Evolutionary conservation across 345 rosid genomes (phyloP).

Genomic region (Trapa incisa): DNA sequence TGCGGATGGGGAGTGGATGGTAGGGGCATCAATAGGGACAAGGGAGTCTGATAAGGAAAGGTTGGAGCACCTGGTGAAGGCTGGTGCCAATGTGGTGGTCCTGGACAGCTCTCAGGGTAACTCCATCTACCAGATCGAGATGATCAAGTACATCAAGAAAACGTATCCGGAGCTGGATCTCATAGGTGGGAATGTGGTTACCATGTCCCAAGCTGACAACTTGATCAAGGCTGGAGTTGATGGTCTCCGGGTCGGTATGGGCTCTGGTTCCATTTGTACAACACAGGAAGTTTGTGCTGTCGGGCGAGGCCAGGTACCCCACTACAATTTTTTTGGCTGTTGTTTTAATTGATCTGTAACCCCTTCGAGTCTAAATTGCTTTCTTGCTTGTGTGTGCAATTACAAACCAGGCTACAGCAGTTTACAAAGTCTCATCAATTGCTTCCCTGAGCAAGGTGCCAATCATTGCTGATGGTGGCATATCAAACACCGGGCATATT

Average conservation of each 20-base stretch:
- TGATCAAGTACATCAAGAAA: constrained; percentile 61
- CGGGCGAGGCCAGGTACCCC: constrained; percentile 83
- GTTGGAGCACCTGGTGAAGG: constrained; percentile 60
- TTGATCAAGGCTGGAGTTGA: constrained; percentile 74
- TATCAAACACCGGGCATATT: constrained; percentile 89
- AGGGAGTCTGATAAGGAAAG: constrained; percentile 75
- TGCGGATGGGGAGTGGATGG: constrained; percentile 79
- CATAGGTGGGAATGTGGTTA: constrained; percentile 87
- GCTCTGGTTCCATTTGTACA: constrained; percentile 92
- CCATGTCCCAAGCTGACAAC: constrained; percentile 72
- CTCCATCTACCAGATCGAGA: constrained; percentile 73
- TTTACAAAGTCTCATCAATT: constrained; percentile 73
- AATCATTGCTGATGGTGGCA: constrained; percentile 94
- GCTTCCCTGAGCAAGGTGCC: constrained; percentile 70
- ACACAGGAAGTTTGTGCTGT: constrained; percentile 96
- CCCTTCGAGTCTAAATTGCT: background rate
- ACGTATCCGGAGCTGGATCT: constrained; percentile 69
- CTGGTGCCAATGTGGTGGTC: constrained; percentile 56
- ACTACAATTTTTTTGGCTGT: background rate
- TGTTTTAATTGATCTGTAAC: background rate
- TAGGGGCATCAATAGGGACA: constrained; percentile 79
- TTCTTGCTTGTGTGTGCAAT: background rate
- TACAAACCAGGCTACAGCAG: constrained; percentile 82
- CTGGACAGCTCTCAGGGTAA: constrained; percentile 93
- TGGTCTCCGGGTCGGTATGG: constrained; percentile 88